A percentile compares a stretch with the other conserved stretches of the same genome.
Conservation (phyloP, 179 eudicot genomes). For the Spergularia azorica region DNA sequence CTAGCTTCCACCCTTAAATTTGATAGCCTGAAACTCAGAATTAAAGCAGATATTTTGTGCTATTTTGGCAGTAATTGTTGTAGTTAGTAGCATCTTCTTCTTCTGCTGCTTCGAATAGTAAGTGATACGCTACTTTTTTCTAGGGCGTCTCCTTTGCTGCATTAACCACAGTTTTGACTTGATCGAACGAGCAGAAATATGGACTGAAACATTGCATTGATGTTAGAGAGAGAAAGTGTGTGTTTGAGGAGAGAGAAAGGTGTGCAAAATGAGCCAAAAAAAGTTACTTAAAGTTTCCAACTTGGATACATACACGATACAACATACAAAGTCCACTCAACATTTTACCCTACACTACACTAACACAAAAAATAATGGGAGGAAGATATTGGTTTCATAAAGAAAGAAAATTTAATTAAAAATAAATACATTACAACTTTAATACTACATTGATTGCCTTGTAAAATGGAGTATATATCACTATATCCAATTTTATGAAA, state of each 20-base stretch:
- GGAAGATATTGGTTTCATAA: too few species aligned
- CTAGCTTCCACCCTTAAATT: slow-evolving; percentile 18
- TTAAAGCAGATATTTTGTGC: slow-evolving; percentile 8
- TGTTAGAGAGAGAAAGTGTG: slow-evolving; percentile 24
- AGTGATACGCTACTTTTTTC: background rate
- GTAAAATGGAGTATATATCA: too few species aligned
- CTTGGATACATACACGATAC: background rate
- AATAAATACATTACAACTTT: too few species aligned
- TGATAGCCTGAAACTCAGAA: slow-evolving; percentile 19
- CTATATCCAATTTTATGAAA: too few species aligned
- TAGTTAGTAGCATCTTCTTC: slow-evolving; percentile 8
- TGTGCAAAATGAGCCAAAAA: slow-evolving; percentile 10
- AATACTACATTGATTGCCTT: too few species aligned
- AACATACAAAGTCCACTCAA: slow-evolving; percentile 9
- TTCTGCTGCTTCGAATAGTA: background rate
- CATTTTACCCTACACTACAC: slow-evolving; percentile 4
- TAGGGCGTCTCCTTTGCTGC: background rate
- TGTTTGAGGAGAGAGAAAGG: slow-evolving; percentile 5
- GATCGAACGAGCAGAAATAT: slow-evolving; percentile 25
- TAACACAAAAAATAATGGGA: too few species aligned
- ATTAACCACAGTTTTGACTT: slow-evolving; percentile 26
- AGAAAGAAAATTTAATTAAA: too few species aligned
- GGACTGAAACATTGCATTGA: slow-evolving; percentile 31
- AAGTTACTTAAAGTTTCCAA: slow-evolving; percentile 23
- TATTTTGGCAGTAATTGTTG: background rate